Evolutionary conservation across 371 early-diverging fungal genomes (phyloP), one percentile per base, ranked within the genome.

Genomic region (Mycotypha africana): DNA sequence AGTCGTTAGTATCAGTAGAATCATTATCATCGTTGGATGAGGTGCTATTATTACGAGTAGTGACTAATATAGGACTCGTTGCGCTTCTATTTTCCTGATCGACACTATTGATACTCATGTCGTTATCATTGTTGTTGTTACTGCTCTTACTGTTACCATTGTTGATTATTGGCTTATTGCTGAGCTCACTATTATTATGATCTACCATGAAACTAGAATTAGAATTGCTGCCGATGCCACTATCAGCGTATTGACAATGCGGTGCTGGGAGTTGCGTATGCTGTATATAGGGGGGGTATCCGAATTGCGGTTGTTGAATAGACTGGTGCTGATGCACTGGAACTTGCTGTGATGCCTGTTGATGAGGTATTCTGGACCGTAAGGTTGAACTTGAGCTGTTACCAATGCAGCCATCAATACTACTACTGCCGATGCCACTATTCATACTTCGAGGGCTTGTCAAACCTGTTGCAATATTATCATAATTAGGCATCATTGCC

Each of bases 1-100:
- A 40, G 12, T 19, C 46, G 28, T 56, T 46, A 11, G 53, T 57
- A 20, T 51, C 44, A 3, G 39, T 40, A 3, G 48, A 57, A 28
- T 51, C 52, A 33, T 56, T 43, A n/a, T 65, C 62, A 11, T 61
- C 61, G 23, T 53, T 65, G 1, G 66, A 65, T 0, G 65, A 60
- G 4, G 42, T 32, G 12, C 52, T 46, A 20, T 28, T 36, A 17
- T 38, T 44, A 24, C 40, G 28, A 32, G 36, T 31, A 15, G 30
- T 22, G 1, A 33, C 34, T 33, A 11, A 6, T 6, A 28, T 28
- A 28, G 30, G 30, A 12, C 12, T 28, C 6, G 8, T 28, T 41
- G 48, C 42, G 32, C 45, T 49, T n/a, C n/a, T n/a, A n/a, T n/a
- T n/a, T n/a, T n/a, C n/a, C n/a, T n/a, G n/a, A n/a, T n/a, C n/a